These are phyloP conservation scores for Clarireedia homoeocarpa DNA, from an alignment of 2,329 filamentous ascomycete species.

Conservation along the genomic window DNA sequence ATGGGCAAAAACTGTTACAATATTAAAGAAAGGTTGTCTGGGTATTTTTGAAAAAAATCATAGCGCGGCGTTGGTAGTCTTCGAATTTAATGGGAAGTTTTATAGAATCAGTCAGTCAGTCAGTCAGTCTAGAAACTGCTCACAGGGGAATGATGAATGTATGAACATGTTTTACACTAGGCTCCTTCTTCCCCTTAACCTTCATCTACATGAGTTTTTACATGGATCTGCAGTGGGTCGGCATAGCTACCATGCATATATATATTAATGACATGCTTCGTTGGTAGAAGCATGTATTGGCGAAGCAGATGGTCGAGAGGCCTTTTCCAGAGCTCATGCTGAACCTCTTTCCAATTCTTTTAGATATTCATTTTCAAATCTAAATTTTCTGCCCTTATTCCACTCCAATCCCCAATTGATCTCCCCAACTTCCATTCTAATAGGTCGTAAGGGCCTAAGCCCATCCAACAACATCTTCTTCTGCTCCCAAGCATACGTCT, in stretches of 20 bases:
- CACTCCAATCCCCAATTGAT: conserved; percentile 26
- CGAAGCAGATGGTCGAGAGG: too few species aligned
- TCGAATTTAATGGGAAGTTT: conserved; percentile 1
- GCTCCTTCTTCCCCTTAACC: too few species aligned
- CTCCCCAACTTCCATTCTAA: conserved; percentile 18
- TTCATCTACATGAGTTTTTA: too few species aligned
- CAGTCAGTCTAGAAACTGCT: not conserved
- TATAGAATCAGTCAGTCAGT: not conserved
- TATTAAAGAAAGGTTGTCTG: conserved; percentile 16
- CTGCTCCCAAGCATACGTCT: conserved; percentile 24
- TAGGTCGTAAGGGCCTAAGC: conserved; percentile 16
- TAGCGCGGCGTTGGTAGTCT: conserved; percentile 29
- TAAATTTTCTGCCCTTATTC: conserved; percentile 22
- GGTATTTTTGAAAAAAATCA: conserved; percentile 19
- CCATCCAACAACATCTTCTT: conserved; percentile 24
- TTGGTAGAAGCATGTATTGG: too few species aligned
- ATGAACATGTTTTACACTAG: too few species aligned
- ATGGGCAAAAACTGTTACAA: conserved; percentile 32
- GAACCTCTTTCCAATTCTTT: conserved; percentile 20
- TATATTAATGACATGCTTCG: too few species aligned
- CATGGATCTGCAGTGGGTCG: too few species aligned
- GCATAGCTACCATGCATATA: too few species aligned
- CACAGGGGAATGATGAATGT: not conserved
- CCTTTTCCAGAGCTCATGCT: too few species aligned
- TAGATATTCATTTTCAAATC: conserved; percentile 22